Percentiles rank a stretch among this genome's conserved stretches.
These are phyloP conservation scores for Hypocreales sp. DNA, from an alignment of 2,329 filamentous ascomycete species.

Conservation along the genomic window DNA sequence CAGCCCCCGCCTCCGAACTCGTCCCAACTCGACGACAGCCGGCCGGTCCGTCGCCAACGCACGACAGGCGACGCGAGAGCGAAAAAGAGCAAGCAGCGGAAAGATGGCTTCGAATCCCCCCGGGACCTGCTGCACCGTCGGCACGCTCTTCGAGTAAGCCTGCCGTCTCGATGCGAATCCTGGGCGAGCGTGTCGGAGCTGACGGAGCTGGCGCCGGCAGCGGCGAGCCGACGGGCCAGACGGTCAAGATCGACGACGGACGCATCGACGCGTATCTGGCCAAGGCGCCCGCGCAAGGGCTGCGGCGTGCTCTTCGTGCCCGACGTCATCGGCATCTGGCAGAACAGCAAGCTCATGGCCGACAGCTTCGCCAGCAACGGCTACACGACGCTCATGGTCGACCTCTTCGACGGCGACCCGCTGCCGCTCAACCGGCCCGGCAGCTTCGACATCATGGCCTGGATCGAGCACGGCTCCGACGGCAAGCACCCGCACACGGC, in stretches of 20 bases:
- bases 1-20: too few relatives aligned
- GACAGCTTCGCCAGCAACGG: conserved; percentile 21
- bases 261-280: conserved; percentile 35
- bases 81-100: too few relatives aligned
- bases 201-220: conserved; percentile 13
- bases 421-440: conserved; percentile 10
- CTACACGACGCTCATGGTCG: conserved; percentile 21
- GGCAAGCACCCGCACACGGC: conserved; percentile 29
- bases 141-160: conserved; percentile 37
- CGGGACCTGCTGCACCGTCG: conserved; percentile 34
- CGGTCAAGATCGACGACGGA: conserved; percentile 23
- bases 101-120: conserved; percentile 38
- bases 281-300: conserved; percentile 18
- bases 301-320: conserved; percentile 19
- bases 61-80: too few relatives aligned
- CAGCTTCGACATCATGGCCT: conserved; percentile 15
- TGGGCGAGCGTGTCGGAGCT: too few relatives aligned
- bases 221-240: conserved; percentile 29
- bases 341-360: conserved; percentile 25
- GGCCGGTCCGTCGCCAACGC: too few relatives aligned
- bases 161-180: too few relatives aligned
- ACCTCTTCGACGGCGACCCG: conserved; percentile 22
- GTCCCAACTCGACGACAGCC: too few relatives aligned
- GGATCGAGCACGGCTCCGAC: conserved; percentile 23
- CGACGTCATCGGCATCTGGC: conserved; percentile 22